Conservation (phyloP, 1,284 basidiomycete genomes). For the Baeospora myosura region DNA sequence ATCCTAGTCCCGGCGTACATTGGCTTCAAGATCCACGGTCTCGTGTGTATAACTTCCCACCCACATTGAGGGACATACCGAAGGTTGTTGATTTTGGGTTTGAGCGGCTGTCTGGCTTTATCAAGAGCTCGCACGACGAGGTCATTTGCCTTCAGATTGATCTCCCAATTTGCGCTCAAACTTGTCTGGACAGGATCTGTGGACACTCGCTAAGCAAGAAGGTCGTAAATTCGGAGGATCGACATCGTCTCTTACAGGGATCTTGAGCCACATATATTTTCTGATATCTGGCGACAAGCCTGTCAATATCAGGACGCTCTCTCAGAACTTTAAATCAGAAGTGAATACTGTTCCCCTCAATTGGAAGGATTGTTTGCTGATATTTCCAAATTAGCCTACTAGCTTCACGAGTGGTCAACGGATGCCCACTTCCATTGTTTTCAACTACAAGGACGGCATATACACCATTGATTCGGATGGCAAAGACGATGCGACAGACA, state of each 20-base stretch:
- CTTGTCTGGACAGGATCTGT: conserved; percentile 47
- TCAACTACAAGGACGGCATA: conserved; percentile 60
- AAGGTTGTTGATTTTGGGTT: conserved; percentile 88
- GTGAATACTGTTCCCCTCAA: conserved; percentile 30
- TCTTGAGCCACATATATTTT: conserved; percentile 87
- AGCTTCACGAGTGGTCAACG: conserved; percentile 78
- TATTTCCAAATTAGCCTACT: conserved; percentile 33
- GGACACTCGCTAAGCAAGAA: conserved; percentile 53
- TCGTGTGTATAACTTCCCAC: conserved; percentile 81
- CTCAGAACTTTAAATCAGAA: conserved; percentile 52
- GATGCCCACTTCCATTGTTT: conserved; percentile 67
- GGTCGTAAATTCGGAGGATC: conserved; percentile 73
- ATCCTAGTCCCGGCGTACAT: conserved; percentile 78
- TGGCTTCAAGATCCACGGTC: conserved; percentile 86
- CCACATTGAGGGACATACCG: conserved; percentile 66
- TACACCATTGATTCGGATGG: conserved; percentile 79
- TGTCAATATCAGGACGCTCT: conserved; percentile 54
- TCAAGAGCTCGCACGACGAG: conserved; percentile 76
- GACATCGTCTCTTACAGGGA: conserved; percentile 85
- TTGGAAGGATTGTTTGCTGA: conserved; percentile 1
- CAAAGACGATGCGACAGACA: conserved; percentile 39
- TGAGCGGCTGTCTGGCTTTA: conserved; percentile 69
- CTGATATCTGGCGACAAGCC: conserved; percentile 61
- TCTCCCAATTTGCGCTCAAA: background rate
- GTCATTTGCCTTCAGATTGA: conserved; percentile 29